Percentiles rank a stretch among this genome's conserved stretches.
phyloP scores from a whole-genome alignment of 192 early-diverging fungal species.

The Umbelopsis isabellina region DNA sequence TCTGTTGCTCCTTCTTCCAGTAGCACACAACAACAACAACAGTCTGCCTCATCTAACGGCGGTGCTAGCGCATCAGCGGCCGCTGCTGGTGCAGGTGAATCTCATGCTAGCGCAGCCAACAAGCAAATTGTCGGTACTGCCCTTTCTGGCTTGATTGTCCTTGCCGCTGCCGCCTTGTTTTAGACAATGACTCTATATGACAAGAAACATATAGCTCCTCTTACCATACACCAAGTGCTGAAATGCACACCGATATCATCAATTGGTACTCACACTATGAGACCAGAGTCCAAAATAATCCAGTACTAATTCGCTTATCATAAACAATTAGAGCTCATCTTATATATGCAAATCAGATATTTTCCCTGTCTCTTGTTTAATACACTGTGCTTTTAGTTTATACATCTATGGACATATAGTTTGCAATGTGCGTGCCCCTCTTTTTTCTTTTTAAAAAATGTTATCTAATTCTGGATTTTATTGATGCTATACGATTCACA shows the following conservation, averaged over 20 bases:
- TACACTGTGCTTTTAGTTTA: slow-evolving; percentile 20
- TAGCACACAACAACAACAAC: no score
- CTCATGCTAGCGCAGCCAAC: slow-evolving; percentile 2
- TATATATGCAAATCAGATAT: neutral
- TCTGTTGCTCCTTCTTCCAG: neutral
- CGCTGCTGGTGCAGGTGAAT: neutral
- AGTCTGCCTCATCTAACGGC: slow-evolving; percentile 2
- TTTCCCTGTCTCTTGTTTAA: neutral
- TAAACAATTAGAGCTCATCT: slow-evolving; percentile 19
- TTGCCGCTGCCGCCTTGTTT: slow-evolving; percentile 8
- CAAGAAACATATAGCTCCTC: neutral
- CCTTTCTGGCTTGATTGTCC: neutral
- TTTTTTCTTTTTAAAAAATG: neutral
- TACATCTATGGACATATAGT: neutral
- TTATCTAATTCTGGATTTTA: neutral
- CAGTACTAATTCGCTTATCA: neutral
- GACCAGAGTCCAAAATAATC: slow-evolving; percentile 16
- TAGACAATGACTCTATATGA: neutral
- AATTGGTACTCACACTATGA: slow-evolving; percentile 10
- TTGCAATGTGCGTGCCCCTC: neutral
- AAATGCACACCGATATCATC: neutral
- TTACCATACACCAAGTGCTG: neutral
- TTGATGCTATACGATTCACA: no score
- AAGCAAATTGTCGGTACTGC: slow-evolving; percentile 7
- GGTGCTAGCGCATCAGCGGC: slow-evolving; percentile 19